These are phyloP conservation scores for Kodamaea alishanica DNA, from an alignment of 1,139 yeast species.

Conservation along the genomic window DNA sequence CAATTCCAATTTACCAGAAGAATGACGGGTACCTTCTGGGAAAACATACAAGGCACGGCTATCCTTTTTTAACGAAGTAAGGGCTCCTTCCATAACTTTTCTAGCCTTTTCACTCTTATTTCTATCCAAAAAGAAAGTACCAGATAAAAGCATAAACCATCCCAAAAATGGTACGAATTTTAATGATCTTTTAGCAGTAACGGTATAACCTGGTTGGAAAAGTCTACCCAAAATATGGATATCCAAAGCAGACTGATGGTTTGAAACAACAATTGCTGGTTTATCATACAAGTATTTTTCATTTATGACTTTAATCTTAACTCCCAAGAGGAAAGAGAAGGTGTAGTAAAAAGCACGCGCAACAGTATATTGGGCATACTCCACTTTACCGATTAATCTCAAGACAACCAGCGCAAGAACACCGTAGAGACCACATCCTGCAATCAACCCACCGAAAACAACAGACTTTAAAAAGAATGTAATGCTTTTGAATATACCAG, in stretches of 20 bases:
- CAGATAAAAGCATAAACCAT: constrained; percentile 90
- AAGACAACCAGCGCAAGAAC: constrained; percentile 69
- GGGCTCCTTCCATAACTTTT: constrained; percentile 66
- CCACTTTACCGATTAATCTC: constrained; percentile 67
- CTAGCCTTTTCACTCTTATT: constrained; percentile 74
- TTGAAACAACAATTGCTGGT: constrained; percentile 83
- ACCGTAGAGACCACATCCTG: constrained; percentile 70
- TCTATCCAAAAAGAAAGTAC: constrained; percentile 88
- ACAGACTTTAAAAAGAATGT: constrained; percentile 56
- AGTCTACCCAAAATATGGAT: constrained; percentile 72
- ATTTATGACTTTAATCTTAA: constrained; percentile 65
- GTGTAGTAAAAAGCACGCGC: constrained; percentile 75
- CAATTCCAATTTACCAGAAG: constrained; percentile 59
- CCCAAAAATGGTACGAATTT: constrained; percentile 91
- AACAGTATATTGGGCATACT: constrained; percentile 83
- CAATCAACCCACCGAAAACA: constrained; percentile 49
- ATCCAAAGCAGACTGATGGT: constrained; percentile 91
- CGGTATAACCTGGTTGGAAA: constrained; percentile 87
- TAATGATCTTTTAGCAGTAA: constrained; percentile 84
- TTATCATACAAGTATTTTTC: constrained; percentile 48
- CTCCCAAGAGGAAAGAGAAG: constrained; percentile 60
- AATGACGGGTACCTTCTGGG: constrained; percentile 96
- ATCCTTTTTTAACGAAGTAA: constrained; percentile 52
- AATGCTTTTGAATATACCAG: constrained; percentile 16
- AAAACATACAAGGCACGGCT: constrained; percentile 78